Base-by-base conservation (phyloP, 495 filamentous ascomycete genomes). In the Neurospora cerealis region DNA sequence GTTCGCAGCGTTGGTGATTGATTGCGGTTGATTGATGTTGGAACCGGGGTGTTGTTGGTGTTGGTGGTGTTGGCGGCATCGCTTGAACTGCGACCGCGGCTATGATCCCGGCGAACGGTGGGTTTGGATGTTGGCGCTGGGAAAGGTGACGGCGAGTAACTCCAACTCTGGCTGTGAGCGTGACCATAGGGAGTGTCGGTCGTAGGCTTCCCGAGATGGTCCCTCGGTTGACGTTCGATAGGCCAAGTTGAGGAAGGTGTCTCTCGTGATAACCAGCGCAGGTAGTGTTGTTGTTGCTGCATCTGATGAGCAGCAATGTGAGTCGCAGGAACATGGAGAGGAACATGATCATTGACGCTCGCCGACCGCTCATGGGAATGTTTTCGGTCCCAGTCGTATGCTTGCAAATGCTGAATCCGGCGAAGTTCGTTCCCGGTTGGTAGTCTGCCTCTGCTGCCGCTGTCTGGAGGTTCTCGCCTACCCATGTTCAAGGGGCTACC, bases 1-100 rank as follows among this genome's bases (percentile, higher is more conserved):
- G 32, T 24, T 46, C 34, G 41, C 72, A 70, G 7, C 17, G 21
- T 34, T 72, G 66, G 48, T 79, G 36, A 42, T 70, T 34, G 70
- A 32, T 21, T 72, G 46, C 46, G 40, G 40, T 34, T 72, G 21
- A 34, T 34, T 66, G 54, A 34, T 9, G 54, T 34, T 66, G 28
- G 28, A 19, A 66, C 54, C 6, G 15, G 54, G 28, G 54, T 66
- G 54, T 62, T 62, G 15, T 34, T 28, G 13, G 1, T 62, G 54
- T 62, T 19, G 54, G 6, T 62, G 28, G 34, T 48, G 46, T 54
- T 66, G 54, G 54, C 54, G 13, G 32, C 28, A 66, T 66, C 54
- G 54, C 54, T 66, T 66, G 6, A 9, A 66, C 54, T 66, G 54
- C 54, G 54, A 34, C 54, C 28, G 28, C 54, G 54, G 54, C 54